These are phyloP conservation scores for Monilinia fructigena DNA, from an alignment of 2,329 filamentous ascomycete genomes.

Conservation along the genomic window DNA sequence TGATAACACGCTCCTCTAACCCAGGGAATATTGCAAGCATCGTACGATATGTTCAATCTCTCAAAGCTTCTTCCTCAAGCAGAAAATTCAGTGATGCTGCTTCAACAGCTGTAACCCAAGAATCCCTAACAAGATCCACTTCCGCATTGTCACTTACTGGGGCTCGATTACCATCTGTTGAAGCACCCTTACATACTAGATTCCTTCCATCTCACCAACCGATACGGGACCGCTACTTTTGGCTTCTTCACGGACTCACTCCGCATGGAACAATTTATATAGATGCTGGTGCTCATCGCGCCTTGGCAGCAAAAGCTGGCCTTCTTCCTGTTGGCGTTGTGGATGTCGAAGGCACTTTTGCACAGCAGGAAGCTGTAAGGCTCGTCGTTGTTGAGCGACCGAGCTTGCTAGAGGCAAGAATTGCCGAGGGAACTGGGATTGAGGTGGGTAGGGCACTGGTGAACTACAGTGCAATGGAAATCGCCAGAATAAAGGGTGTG, in stretches of 20 bases:
- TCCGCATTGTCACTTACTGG: conserved; percentile 27
- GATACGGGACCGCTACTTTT: conserved; percentile 92
- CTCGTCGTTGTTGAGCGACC: conserved; percentile 72
- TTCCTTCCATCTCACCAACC: conserved; percentile 83
- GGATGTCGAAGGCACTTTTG: conserved; percentile 83
- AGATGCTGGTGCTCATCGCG: conserved; percentile 81
- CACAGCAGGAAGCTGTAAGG: conserved; percentile 88
- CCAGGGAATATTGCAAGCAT: conserved; percentile 90
- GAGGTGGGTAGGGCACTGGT: conserved; percentile 89
- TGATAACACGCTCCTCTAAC: conserved; percentile 92
- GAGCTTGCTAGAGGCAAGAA: conserved; percentile 43
- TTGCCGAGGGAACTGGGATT: conserved; percentile 52
- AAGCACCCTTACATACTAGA: conserved; percentile 78
- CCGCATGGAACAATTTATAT: conserved; percentile 92
- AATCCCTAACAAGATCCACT: conserved; percentile 23
- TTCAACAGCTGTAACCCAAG: conserved; percentile 30
- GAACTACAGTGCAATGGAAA: conserved; percentile 87
- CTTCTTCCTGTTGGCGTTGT: conserved; percentile 89
- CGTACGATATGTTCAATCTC: conserved; percentile 72
- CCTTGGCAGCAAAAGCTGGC: conserved; percentile 78
- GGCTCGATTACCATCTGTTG: conserved; percentile 23
- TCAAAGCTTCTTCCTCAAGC: conserved; percentile 43
- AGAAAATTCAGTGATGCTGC: conserved; percentile 24
- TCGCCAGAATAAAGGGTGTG: conserved; percentile 78
- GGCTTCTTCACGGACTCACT: conserved; percentile 88